phyloP scores from a whole-genome alignment of 2,329 filamentous ascomycete species.

The Rutstroemia sydowiana region DNA sequence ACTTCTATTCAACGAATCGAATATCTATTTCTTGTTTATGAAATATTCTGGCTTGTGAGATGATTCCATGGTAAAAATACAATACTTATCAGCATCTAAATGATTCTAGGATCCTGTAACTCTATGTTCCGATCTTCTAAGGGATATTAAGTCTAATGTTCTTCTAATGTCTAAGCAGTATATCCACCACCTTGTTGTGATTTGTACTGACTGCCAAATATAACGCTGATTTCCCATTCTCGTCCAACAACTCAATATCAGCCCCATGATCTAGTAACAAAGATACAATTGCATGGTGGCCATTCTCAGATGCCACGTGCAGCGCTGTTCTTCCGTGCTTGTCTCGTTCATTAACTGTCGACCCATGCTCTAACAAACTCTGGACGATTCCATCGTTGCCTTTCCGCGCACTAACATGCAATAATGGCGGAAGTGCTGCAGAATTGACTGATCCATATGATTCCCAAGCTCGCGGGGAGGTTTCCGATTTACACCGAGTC shows the following conservation, averaged over 20 bases:
- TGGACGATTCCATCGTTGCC: neutral
- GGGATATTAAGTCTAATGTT: too few relatives aligned
- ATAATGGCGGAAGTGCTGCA: neutral
- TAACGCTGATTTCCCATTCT: neutral
- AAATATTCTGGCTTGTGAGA: too few relatives aligned
- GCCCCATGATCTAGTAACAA: neutral
- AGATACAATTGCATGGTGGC: neutral
- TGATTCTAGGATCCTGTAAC: neutral
- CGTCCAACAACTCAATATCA: neutral
- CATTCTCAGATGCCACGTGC: neutral
- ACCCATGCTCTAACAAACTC: neutral
- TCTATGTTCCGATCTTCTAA: neutral
- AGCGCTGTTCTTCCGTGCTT: neutral
- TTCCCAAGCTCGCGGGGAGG: neutral
- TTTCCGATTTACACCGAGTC: neutral
- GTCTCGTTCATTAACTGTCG: neutral
- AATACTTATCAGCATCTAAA: neutral
- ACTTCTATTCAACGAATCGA: too few relatives aligned
- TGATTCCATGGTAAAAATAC: too few relatives aligned
- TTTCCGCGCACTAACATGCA: neutral
- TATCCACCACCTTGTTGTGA: neutral
- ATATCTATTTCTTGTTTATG: too few relatives aligned
- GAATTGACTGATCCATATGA: neutral
- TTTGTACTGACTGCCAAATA: neutral
- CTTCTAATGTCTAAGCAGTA: neutral